Evolutionary conservation across 805 yeast genomes (phyloP), one percentile per base, ranked within the genome.

Genomic region (Candida vartiovaarae): DNA sequence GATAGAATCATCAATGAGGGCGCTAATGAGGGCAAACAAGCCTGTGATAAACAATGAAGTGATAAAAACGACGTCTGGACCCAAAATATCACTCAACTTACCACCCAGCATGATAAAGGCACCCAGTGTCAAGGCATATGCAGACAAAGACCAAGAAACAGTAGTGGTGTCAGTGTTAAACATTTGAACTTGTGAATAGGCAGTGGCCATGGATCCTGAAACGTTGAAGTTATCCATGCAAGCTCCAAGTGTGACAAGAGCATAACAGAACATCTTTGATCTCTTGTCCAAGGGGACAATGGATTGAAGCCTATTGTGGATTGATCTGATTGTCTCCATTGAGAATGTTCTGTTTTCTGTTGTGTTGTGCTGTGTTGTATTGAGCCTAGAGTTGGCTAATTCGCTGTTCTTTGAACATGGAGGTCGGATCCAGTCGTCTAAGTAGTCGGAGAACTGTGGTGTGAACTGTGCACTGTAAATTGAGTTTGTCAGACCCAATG

Each of bases 31-130:
- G 3, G 68, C 54, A 32, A 54, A 52, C 1, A 65, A 36, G 2
- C 60, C 52, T 28, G 59, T 45, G 3, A 45, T 25, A 27, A 54
- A 49, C 23, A 59, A 38, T 23, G 64, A 61, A 6, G 42, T 26
- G 4, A 53, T 39, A 41, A 60, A 68, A 6, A 66, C 53, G 20
- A 28, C 25, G 3, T 32, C 31, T n/a, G 65, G 63, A 5, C 76
- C 75, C 1, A 67, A 28, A 6, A 68, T 60, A 50, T 70, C 75
- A 4, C 66, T 66, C 2, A 69, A 32, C 42, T 68, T 65, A 11
- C 75, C 75, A 41, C 63, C 54, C 3, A 68, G 39, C 26, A 70
- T 59, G 25, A 71, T 70, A 6, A 32, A 32, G 4, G 33, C 33
- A 6, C 33, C 33, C 33, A 32, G 11, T 6, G 33, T 32, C 6